Base-by-base conservation (phyloP, 2,329 filamentous ascomycete genomes). In the Arthrobotrys iridis region DNA sequence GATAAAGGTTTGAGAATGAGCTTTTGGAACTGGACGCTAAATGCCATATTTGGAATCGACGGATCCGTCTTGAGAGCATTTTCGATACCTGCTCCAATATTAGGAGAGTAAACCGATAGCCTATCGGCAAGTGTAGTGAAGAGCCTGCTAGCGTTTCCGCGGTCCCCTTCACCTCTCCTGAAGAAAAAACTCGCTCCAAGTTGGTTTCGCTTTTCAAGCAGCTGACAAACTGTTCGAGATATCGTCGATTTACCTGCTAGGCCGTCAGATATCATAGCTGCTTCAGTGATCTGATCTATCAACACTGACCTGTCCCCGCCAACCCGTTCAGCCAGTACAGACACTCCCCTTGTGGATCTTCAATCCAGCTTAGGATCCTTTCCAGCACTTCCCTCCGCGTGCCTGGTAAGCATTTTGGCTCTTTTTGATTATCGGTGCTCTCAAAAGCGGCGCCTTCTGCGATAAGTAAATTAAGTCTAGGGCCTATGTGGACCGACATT, bases 251-350 rank as follows among this genome's bases (percentile, higher is more conserved):
- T 82, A 15, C 80, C 80, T 48, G n/a, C 45, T 5, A 24, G 8
- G 13, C 26, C 3, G 11, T 48, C 8, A 24, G 45, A 20, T 7
- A 24, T 22, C 13, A 22, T 7, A 7, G 13, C 15, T 5, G 45
- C 20, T 48, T 7, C n/a, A 48, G 5, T 6, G 15, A 7, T 20
- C 15, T 15, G 26, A 48, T 48, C 20, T 22, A n/a, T 48, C 8
- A 6, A 22, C 6, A n/a, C 18, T 48, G n/a, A 48, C 45, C 45
- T 5, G 79, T 81, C 15, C 82, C 82, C 3, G 81, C 81, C 78
- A 81, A 78, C 5, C 82, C 82, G 13, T 79, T 79, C 7, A 84
- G 78, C 82, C 80, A 84, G 50, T 77, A 79, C 18, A 80, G 78
- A 28, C 71, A 60, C 37, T 62, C 41, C 22, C 59, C 55, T 1